These are phyloP conservation scores for Dioscorea cayenensis DNA, from an alignment of 116 monocot genomes.

Conservation along the genomic window DNA sequence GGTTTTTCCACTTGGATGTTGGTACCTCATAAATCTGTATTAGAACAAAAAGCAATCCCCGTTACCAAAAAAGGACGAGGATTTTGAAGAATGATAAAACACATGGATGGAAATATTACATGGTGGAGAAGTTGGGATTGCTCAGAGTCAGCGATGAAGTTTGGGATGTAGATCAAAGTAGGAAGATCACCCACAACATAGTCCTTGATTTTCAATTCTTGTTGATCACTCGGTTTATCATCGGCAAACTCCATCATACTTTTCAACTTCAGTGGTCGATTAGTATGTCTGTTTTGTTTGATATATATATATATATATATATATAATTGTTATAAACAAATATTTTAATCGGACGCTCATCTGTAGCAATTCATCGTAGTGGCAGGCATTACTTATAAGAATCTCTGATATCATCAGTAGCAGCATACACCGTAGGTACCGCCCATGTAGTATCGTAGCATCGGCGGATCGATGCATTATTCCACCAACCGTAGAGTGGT, in stretches of 20 bases:
- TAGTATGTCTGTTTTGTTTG: no score
- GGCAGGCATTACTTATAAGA: no score
- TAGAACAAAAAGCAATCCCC: background rate
- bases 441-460: no score
- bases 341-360: no score
- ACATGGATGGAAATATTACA: slow-evolving; percentile 15
- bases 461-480: no score
- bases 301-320: no score
- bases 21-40: slow-evolving; percentile 71
- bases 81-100: background rate
- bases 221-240: background rate
- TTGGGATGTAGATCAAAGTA: slow-evolving; percentile 73
- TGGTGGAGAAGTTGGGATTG: slow-evolving; percentile 79
- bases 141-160: slow-evolving; percentile 70
- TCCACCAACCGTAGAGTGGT: no score
- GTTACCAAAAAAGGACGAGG: background rate
- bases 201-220: slow-evolving; percentile 22
- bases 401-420: no score
- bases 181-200: slow-evolving; percentile 46
- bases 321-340: no score
- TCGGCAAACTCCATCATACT: slow-evolving; percentile 3
- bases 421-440: no score
- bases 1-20: slow-evolving; percentile 68
- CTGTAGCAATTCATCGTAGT: no score
- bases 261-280: background rate